Evolutionary conservation across 2,329 filamentous ascomycete species (phyloP), one percentile per base, ranked within the genome.

Genomic region (Chalara sp.): DNA sequence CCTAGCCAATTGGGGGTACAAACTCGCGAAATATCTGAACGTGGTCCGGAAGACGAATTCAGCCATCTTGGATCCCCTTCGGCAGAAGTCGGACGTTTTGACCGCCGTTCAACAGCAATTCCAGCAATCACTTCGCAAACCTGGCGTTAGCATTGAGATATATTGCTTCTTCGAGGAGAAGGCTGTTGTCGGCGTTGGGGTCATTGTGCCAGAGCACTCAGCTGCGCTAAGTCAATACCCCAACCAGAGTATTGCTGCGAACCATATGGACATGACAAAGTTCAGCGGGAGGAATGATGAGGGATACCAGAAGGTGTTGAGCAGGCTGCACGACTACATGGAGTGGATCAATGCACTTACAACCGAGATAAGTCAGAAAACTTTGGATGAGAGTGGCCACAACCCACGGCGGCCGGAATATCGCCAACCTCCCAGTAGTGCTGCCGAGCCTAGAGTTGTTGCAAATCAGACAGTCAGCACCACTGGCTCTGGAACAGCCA

Each of bases 261-360:
- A 56, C 21, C 48, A 56, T 51, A 55, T 50, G 42, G 53, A 55
- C n/a, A 56, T 56, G 55, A 53, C 50, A 10, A 56, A 44, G 48
- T 56, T 56, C 37, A 55, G 42, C 28, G 48, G 53, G 5, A 49
- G 13, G 43, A 48, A 40, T 8, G 53, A 55, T 32, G 46, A 13
- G 5, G 50, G 50, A 6, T 56, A 55, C 32, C 50, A 50, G 31
- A 53, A n/a, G 28, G 53, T 55, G 8, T 31, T 56, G 13, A 32
- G 52, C 32, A 48, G 52, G 41, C 6, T 56, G n/a, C 10, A 33
- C n/a, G 47, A 53, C 5, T n/a, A 12, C 32, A 30, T 47, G 12
- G 47, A 33, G 13, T 10, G 44, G 47, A 12, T 43, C 8, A 28
- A 43, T 11, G 6, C 41, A 21, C 6, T 10, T 6, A 7, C 44